Evolutionary conservation across 2,329 filamentous ascomycete species (phyloP).

Genomic region (Zymoseptoria brevis): DNA sequence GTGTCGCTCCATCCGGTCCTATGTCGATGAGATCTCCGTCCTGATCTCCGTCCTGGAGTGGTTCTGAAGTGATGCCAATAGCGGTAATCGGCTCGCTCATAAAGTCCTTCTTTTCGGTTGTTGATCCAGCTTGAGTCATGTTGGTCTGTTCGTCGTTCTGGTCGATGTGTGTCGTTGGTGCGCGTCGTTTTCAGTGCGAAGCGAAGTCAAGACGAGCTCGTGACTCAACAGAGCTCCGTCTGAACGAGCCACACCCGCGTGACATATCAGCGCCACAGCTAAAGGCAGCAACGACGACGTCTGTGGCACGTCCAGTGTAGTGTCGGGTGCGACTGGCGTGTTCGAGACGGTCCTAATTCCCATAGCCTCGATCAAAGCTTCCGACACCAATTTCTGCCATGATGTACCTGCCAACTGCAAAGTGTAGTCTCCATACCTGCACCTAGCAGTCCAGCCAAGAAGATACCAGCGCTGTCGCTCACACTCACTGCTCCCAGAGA

Average conservation of each 20-base stretch:
- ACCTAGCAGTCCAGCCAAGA: conserved; percentile 73
- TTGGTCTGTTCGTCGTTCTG: not conserved
- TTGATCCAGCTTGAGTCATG: not conserved
- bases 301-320: not conserved
- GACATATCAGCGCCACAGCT: not conserved
- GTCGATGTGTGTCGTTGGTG: not conserved
- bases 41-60: not conserved
- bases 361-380: conserved; percentile 14
- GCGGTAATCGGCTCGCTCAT: not conserved
- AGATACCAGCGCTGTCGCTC: conserved; percentile 86
- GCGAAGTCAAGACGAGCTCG: not conserved
- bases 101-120: not conserved
- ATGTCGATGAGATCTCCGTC: not conserved
- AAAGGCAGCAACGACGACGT: not conserved
- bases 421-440: conserved; percentile 75
- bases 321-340: too few relatives aligned
- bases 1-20: not conserved
- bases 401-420: conserved; percentile 76
- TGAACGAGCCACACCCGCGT: not conserved
- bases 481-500: conserved; percentile 84
- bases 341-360: not conserved
- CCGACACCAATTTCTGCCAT: conserved; percentile 57
- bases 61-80: not conserved
- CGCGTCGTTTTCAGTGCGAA: not conserved
- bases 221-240: not conserved